Evolutionary conservation across 139 green algal species (phyloP).

Genomic region (Chlamydomonas incerta): DNA sequence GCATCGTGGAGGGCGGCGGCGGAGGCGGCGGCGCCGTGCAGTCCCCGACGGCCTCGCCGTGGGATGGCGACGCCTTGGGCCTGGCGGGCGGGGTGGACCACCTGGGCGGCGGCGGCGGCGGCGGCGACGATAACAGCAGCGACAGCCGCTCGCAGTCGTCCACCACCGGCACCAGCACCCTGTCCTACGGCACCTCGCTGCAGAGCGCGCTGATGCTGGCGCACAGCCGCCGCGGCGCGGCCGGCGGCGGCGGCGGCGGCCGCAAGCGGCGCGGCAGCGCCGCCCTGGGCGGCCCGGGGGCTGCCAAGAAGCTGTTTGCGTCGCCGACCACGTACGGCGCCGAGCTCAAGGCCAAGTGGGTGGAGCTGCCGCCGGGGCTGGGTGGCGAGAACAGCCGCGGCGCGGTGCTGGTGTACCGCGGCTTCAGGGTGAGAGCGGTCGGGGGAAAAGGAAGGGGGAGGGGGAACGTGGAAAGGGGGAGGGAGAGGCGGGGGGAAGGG

Average conservation of each 20-base stretch:
- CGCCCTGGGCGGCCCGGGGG: too few species aligned
- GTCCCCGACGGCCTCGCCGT: too few species aligned
- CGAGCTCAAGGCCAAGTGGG: conserved; percentile 13
- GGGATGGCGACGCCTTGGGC: too few species aligned
- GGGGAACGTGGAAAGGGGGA: too few species aligned
- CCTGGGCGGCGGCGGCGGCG: too few species aligned
- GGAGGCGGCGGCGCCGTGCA: too few species aligned
- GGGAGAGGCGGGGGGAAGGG: too few species aligned
- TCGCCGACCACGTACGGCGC: conserved; percentile 33
- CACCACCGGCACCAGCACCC: background rate
- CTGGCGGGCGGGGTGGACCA: too few species aligned
- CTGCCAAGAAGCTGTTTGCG: background rate
- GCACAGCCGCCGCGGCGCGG: background rate
- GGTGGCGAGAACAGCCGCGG: background rate
- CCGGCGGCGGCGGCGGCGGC: background rate
- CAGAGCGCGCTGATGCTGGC: background rate
- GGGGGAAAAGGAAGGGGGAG: too few species aligned
- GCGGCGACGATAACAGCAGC: background rate
- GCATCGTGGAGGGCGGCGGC: too few species aligned
- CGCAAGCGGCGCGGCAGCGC: too few species aligned
- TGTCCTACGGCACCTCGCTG: background rate
- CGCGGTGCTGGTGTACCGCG: conserved; percentile 24
- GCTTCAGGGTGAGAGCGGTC: conserved; percentile 28
- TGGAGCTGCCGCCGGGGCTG: conserved; percentile 1
- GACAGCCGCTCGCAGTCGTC: background rate